Conservation (phyloP, 495 filamentous ascomycete genomes). For the Talaromyces adpressus region DNA sequence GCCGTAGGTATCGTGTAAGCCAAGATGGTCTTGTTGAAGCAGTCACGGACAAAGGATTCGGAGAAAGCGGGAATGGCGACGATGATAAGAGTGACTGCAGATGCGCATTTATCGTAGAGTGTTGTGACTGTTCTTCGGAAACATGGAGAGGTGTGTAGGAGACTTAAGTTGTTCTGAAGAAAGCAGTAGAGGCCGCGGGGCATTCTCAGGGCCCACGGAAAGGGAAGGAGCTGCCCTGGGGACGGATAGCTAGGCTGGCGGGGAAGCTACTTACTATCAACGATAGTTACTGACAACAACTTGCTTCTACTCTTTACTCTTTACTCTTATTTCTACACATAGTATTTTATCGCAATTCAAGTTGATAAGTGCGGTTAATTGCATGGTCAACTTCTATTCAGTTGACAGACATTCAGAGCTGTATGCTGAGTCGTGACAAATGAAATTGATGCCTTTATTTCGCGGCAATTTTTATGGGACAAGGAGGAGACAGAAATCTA, state of each 20-base stretch:
- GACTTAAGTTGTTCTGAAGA: background rate
- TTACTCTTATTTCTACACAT: background rate
- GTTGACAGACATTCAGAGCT: background rate
- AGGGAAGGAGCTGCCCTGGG: slow-evolving; percentile 1
- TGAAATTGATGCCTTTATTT: background rate
- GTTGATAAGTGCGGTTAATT: background rate
- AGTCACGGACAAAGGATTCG: background rate
- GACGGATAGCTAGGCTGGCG: background rate
- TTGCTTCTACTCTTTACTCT: background rate
- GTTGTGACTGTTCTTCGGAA: background rate
- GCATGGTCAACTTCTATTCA: background rate
- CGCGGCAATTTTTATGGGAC: background rate
- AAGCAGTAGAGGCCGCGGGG: background rate
- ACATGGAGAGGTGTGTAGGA: background rate
- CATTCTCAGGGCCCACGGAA: background rate
- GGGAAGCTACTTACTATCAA: background rate
- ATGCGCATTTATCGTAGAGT: background rate
- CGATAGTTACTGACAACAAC: background rate
- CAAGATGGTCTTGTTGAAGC: background rate
- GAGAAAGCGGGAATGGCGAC: background rate
- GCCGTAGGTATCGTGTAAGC: background rate
- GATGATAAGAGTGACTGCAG: background rate
- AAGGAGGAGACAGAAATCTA: background rate
- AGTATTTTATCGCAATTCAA: background rate
- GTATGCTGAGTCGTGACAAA: background rate